Base-by-base conservation (phyloP, 78 protist genomes). In the Parvularia atlantis region DNA sequence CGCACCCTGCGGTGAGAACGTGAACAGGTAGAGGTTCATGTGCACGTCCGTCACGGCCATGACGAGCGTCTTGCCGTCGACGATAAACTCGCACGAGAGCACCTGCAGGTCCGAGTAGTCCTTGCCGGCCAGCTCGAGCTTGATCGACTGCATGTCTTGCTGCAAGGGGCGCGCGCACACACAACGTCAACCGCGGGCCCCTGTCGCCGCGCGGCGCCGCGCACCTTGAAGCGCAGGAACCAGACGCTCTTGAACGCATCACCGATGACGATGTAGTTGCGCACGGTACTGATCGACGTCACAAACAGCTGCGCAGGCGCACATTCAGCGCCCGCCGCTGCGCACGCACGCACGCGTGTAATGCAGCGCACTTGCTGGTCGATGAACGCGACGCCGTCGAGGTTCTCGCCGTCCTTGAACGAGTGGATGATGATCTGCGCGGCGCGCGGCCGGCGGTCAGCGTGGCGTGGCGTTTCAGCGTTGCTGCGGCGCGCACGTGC, bases 221-320 rank as follows among this genome's bases (percentile, higher is more conserved):
- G 17, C 20, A 61, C 75, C 73, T 81, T 81, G 76, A 67, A 76
- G 40, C 73, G 33, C 24, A 81, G 54, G 63, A 81, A 81, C 40
- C 63, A 68, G 26, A 81, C 72, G n/a, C 66, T 39, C 30, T 81
- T 81, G 36, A 57, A 81, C 78, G 72, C 66, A 46, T 81, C 86
- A 48, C 76, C 77, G 26, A 72, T 54, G 0, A 81, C 40, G 30
- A 81, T 81, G 22, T 63, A 75, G n/a, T 67, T 81, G 35, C 73
- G 70, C 68, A 81, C 66, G 2, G 86, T 67, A 6, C 64, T 50
- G 17, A 81, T 40, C 33, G 69, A 59, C 41, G 70, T 54, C 30
- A 81, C 68, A 37, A 63, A 81, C 39, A 81, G 60, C 50, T 81
- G 86, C 35, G 86, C 77, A 50, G n/a, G n/a, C n/a, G n/a, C n/a